Conservation (phyloP, 177 flowering plant genomes). For the Vitis hybrid region DNA sequence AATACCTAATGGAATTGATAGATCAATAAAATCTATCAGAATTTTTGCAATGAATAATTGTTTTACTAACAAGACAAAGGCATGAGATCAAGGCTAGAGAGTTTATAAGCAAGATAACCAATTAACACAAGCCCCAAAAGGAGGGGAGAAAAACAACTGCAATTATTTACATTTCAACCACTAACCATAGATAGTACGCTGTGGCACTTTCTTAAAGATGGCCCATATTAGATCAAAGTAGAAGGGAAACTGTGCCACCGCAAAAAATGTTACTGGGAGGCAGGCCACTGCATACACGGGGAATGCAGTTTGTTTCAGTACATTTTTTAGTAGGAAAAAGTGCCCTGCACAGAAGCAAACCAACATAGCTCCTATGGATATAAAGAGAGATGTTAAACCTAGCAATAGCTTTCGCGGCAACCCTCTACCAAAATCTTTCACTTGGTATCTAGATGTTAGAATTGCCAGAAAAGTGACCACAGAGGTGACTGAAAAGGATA, state of each 20-base stretch:
- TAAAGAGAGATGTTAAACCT: conserved; percentile 35
- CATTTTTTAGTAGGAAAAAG: conserved; percentile 31
- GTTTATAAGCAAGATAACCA: too few relatives aligned
- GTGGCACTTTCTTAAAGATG: conserved; percentile 23
- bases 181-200: not conserved
- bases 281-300: conserved; percentile 32
- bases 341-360: conserved; percentile 46
- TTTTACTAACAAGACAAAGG: too few relatives aligned
- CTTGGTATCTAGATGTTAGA: conserved; percentile 36
- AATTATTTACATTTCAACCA: too few relatives aligned
- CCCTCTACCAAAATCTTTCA: conserved; percentile 25
- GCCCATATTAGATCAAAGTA: conserved; percentile 30
- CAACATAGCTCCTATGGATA: conserved; percentile 39
- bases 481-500: conserved; percentile 41
- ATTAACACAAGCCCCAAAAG: too few relatives aligned
- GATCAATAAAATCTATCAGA: too few relatives aligned
- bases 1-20: too few relatives aligned
- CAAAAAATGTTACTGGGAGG: conserved; percentile 27
- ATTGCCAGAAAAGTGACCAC: conserved; percentile 40
- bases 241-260: conserved; percentile 23
- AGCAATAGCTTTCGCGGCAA: conserved; percentile 33
- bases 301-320: conserved; percentile 24
- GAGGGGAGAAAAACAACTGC: too few relatives aligned
- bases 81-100: too few relatives aligned
- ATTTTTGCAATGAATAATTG: too few relatives aligned